These are phyloP conservation scores for Fusarium drepaniforme DNA, from an alignment of 2,329 filamentous ascomycete species.

Conservation along the genomic window DNA sequence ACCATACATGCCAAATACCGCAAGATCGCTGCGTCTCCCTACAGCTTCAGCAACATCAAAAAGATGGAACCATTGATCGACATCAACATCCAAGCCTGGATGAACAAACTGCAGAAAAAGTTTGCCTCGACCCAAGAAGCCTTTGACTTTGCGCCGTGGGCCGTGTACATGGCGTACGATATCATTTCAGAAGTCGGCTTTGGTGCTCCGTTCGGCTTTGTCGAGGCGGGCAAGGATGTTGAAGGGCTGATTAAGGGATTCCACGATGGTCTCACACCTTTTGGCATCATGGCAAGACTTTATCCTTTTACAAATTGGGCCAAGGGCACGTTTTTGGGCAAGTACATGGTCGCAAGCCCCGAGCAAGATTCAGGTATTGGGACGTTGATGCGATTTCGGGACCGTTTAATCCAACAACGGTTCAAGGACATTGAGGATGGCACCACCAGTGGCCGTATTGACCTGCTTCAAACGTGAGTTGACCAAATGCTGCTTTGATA, in stretches of 20 bases:
- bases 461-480: conserved; percentile 64
- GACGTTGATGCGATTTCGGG: conserved; percentile 68
- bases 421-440: conserved; percentile 60
- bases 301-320: conserved; percentile 28
- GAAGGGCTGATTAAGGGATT: conserved; percentile 52
- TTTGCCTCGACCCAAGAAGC: conserved; percentile 59
- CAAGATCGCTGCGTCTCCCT: conserved; percentile 66
- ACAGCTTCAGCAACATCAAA: conserved; percentile 68
- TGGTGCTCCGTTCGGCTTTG: conserved; percentile 55
- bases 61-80: conserved; percentile 71
- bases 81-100: conserved; percentile 62
- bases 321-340: conserved; percentile 36
- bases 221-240: conserved; percentile 60
- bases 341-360: conserved; percentile 48
- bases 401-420: conserved; percentile 63
- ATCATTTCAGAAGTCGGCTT: conserved; percentile 64
- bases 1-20: conserved; percentile 63
- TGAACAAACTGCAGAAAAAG: conserved; percentile 56
- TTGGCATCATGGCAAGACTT: conserved; percentile 59
- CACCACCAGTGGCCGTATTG: conserved; percentile 54
- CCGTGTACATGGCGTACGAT: conserved; percentile 52
- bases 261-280: conserved; percentile 27
- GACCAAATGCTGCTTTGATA: accelerated
- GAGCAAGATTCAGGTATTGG: conserved; percentile 67
- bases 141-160: conserved; percentile 64